Base-by-base conservation (phyloP, 2,329 filamentous ascomycete genomes). In the Colletotrichum shisoi region DNA sequence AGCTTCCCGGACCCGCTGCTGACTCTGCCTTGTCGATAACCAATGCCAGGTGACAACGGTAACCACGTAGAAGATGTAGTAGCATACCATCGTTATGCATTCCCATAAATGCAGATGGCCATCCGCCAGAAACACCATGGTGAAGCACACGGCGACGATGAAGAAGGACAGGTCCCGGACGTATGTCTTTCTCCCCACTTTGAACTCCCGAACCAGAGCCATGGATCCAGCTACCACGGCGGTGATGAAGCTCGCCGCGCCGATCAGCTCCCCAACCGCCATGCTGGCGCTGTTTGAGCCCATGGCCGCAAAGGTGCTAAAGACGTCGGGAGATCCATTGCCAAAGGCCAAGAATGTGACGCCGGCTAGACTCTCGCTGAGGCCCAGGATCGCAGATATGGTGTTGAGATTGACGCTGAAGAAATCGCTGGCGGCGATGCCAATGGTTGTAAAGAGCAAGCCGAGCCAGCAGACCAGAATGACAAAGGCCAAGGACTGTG, bases 241-340 rank as follows among this genome's bases (percentile, higher is more conserved):
- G 1, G 94, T 96, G 77, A 99, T 99, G 80, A 99, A 99, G 70
- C 92, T 89, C 40, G 95, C 95, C 12, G 95, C 95, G 40, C 95
- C 95, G 60, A 99, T 93, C 57, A 99, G 84, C 80, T 99, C 95
- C 52, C 95, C 95, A 46, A 99, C 89, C 1, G 95, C 95, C 83
- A 99, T 87, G 80, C 94, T 96, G n/a, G 94, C 94, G 76, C 94
- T 97, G 75, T 98, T 93, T 27, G 94, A 97, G 74, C 89, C 90
- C 93, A 99, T 98, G 72, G 95, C 96, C 17, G 95, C 95, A 79
- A 99, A 98, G 2, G 95, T 99, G 71, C 94, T 97, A 79, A 99
- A 99, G 52, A 99, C 94, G 78, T 99, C 95, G 2, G 95, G 95
- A 69, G 94, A 98, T 59, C 95, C 95, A 81, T 99, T 99, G 71